Evolutionary conservation across 768 basidiomycete species (phyloP), one percentile per base, ranked within the genome.

Genomic region (Boletus sensibilis): DNA sequence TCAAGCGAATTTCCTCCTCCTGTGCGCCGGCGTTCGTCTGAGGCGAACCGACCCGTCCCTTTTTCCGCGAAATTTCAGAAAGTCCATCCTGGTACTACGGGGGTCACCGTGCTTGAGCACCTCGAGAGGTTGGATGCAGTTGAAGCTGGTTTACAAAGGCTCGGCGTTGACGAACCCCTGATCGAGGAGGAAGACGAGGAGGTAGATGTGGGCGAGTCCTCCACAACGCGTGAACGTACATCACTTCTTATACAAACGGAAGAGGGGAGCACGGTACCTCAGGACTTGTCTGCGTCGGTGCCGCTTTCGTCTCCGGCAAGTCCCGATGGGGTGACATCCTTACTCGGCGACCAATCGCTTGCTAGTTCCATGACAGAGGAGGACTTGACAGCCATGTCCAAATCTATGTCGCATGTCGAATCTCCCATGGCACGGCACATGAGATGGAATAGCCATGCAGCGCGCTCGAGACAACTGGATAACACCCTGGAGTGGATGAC

Each of bases 1-100:
- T 58, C 82, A 33, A 78, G 81, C 55, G 86, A 88, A 45, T 93
- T 92, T 71, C 90, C 89, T 21, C 88, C 88, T 37, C 86, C 86
- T 8, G 80, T 84, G 52, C 80, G 83, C 29, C 78, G 86, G 41
- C 79, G 79, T 40, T 86, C 86, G 34, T 77, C 82, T 8, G 88
- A 87, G 46, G 77, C 79, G 25, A 79, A 83, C 20, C 81, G 92
- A 34, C 91, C 92, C 0, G 87, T 93, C 14, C 88, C 90, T 4
- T 91, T 93, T 69, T 84, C 86, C 13, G 82, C 86, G n/a, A 92
- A 92, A 72, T 89, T 90, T 71, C 84, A 88, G 66, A 82, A 85
- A 46, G 86, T 92, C 34, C 88, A 91, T 66, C 90, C 90, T 44
- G 90, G 88, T 37, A 92, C 90, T 29, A 93, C 90, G 0, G 92